Base-by-base conservation (phyloP, 768 basidiomycete genomes). In the Neoboletus subvelutipes region DNA sequence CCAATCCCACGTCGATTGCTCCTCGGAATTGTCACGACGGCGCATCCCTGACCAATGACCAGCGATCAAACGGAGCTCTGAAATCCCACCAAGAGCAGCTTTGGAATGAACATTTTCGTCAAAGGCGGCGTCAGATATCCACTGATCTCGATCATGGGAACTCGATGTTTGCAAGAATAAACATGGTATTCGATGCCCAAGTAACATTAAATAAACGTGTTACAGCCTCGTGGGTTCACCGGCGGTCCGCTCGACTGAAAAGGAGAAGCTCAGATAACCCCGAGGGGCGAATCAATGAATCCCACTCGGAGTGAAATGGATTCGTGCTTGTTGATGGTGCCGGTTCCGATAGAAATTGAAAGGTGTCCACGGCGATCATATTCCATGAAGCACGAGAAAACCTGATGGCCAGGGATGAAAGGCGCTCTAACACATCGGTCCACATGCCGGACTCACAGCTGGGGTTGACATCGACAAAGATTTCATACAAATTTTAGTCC, bases 401-500 rank as follows among this genome's bases (percentile, higher is more conserved):
- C 69, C 69, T 70, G 71, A 59, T 69, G 69, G 71, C 54, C 54
- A 64, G 64, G 52, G 62, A 64, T 67, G 64, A 60, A 58, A 52
- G 29, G 43, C 51, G 59, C 47, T 54, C 60, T n/a, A 52, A 67
- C 55, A 34, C 49, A 64, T 52, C 46, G 26, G 58, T 55, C 60
- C 63, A 59, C 67, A 63, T 63, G 61, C 55, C 57, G 39, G 59
- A 64, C 63, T 71, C 65, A 61, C 59, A 51, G 40, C 22, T 59
- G 58, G 58, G 63, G 58, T 50, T 42, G 54, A 55, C 62, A 64
- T 63, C 53, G 58, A 64, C 56, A 59, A 56, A 52, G 54, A 55
- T 59, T 57, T 50, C 54, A 60, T 66, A 73, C 66, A 20, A 50
- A 18, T n/a, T 26, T 66, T 43, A 79, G 55, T 80, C 79, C 77